phyloP scores from a whole-genome alignment of 2,329 filamentous ascomycete genomes.

The Allantophomopsis lycopodina region DNA sequence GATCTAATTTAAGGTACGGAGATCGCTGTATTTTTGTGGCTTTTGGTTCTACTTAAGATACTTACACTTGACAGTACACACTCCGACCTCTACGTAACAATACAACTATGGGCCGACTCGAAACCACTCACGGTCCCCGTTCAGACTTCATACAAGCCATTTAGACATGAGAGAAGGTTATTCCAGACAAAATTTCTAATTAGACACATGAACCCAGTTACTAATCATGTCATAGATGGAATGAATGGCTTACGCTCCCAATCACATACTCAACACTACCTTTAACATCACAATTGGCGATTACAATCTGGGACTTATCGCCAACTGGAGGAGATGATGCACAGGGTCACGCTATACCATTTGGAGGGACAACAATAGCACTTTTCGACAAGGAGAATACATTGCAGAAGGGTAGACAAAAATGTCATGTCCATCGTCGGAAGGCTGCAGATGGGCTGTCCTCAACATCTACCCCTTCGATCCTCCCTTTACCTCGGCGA shows the following conservation, averaged over 20 bases:
- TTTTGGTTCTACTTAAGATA: too few species aligned
- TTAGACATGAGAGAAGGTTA: slow-evolving; percentile 58
- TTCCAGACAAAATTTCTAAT: slow-evolving; percentile 1
- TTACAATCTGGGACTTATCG: slow-evolving; percentile 91
- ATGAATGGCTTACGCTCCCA: slow-evolving; percentile 88
- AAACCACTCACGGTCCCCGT: slow-evolving; percentile 87
- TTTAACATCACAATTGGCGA: slow-evolving; percentile 68
- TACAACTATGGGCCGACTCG: slow-evolving; percentile 89
- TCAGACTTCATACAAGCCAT: slow-evolving; percentile 86
- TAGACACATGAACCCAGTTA: neutral
- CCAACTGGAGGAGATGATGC: slow-evolving; percentile 59
- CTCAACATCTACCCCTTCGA: slow-evolving; percentile 64
- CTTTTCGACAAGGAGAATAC: slow-evolving; percentile 92
- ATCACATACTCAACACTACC: slow-evolving; percentile 75
- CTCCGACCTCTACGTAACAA: slow-evolving; percentile 87
- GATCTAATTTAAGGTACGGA: slow-evolving; percentile 62
- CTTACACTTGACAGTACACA: slow-evolving; percentile 36
- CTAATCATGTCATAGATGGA: slow-evolving; percentile 47
- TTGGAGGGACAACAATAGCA: slow-evolving; percentile 82
- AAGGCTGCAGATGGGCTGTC: slow-evolving; percentile 77
- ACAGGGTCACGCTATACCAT: slow-evolving; percentile 70
- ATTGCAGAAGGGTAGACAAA: slow-evolving; percentile 80
- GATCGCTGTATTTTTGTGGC: slow-evolving; percentile 2
- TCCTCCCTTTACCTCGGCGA: slow-evolving; percentile 38
- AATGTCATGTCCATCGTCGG: slow-evolving; percentile 74